phyloP scores from a whole-genome alignment of 2,329 filamentous ascomycete genomes.

The Helminthosporium solani region DNA sequence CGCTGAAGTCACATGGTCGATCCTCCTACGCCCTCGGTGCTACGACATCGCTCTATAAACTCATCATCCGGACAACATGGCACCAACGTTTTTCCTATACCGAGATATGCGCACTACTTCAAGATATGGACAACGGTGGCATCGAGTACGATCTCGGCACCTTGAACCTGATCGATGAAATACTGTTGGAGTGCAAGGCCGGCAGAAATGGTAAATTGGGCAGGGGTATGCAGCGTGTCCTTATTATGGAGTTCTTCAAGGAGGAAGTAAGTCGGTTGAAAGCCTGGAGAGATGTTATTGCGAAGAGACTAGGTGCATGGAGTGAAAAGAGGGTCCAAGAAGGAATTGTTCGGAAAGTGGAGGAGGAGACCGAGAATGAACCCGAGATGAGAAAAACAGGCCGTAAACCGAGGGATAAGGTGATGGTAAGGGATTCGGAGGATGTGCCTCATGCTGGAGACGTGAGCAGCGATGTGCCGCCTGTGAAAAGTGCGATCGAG shows the following conservation, averaged over 20 bases:
- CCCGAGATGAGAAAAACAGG: too few relatives aligned
- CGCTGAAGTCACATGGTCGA: conserved; percentile 66
- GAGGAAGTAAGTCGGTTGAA: conserved; percentile 32
- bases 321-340: conserved; percentile 10
- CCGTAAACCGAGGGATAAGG: conserved; percentile 1
- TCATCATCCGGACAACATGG: conserved; percentile 64
- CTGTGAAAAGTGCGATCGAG: background rate
- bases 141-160: conserved; percentile 58
- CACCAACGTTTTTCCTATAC: conserved; percentile 58
- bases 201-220: conserved; percentile 29
- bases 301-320: conserved; percentile 29
- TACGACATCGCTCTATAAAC: conserved; percentile 68
- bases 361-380: background rate
- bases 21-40: conserved; percentile 71
- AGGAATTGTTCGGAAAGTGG: background rate
- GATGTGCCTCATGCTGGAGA: background rate
- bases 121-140: conserved; percentile 66
- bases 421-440: background rate
- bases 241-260: conserved; percentile 37
- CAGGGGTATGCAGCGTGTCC: conserved; percentile 29
- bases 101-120: conserved; percentile 57
- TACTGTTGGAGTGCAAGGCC: conserved; percentile 30
- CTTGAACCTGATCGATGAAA: conserved; percentile 39
- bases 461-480: background rate
- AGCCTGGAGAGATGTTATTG: conserved; percentile 33